Base-by-base conservation (phyloP, 1,284 basidiomycete species). In the Stygiomarasmius scandens region DNA sequence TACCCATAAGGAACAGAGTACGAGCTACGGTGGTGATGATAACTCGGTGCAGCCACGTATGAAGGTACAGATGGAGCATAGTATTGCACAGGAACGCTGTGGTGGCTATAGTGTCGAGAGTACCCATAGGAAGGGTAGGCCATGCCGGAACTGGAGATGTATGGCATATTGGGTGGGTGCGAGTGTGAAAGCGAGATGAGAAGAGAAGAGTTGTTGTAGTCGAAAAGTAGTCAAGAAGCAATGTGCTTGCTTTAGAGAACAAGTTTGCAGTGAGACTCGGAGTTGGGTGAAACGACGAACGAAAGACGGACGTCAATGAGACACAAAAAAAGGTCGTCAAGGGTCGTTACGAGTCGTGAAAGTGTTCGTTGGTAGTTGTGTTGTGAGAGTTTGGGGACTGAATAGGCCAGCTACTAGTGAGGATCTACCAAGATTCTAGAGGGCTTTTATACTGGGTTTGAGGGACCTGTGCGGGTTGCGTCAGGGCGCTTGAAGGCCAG, bases 311-410 rank as follows among this genome's bases (percentile, higher is more conserved):
- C 25, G 23, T 19, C 38, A 41, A 41, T 41, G 38, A 16, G 27
- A 19, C 25, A 27, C n/a, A n/a, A n/a, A n/a, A n/a, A n/a, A 49
- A 16, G 22, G 48, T 46, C 45, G 41, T 43, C 32, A 24, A 56
- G 50, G 24, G 43, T 57, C 55, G 55, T 56, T 50, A 52, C 38
- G 48, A 44, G 55, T 52, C 55, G 55, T 57, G 44, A 52, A 57
- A 32, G 29, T 12, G 51, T 50, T 52, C 48, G 47, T 56, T 25
- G 47, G 52, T 36, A 38, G 24, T 32, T 48, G 38, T 25, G 19
- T 14, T 43, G 54, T n/a, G n/a, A n/a, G n/a, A n/a, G n/a, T 19
- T 41, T 6, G 11, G 38, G 38, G 38, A 41, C 38, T 27, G 25
- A 49, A 49, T 57, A 57, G 55, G 50, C 55, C 55, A 52, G 55